phyloP scores from a whole-genome alignment of 2,329 filamentous ascomycete species.

The Fusarium acutatum region DNA sequence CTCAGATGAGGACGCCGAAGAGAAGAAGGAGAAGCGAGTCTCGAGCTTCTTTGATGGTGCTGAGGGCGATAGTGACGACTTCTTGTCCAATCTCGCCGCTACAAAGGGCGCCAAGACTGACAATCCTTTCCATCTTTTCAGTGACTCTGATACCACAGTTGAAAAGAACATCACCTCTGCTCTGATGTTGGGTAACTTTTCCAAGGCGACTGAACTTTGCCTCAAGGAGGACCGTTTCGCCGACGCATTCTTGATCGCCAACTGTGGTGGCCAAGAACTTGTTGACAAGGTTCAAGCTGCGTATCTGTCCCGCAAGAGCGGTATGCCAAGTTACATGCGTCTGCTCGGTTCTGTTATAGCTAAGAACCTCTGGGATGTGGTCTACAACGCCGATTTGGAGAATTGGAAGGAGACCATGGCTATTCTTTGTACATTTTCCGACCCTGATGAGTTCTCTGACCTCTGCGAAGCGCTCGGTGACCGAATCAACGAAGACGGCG shows the following conservation, averaged over 20 bases:
- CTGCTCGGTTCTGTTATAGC: slow-evolving; percentile 90
- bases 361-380: slow-evolving; percentile 98
- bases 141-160: slow-evolving; percentile 81
- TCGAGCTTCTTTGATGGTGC: slow-evolving; percentile 82
- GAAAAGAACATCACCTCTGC: slow-evolving; percentile 89
- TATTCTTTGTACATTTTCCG: slow-evolving; percentile 92
- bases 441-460: slow-evolving; percentile 89
- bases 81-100: slow-evolving; percentile 83
- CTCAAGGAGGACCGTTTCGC: slow-evolving; percentile 89
- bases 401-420: slow-evolving; percentile 99
- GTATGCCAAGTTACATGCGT: slow-evolving; percentile 89
- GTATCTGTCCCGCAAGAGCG: slow-evolving; percentile 84
- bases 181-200: slow-evolving; percentile 89
- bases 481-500: slow-evolving; percentile 79
- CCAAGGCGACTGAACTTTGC: slow-evolving; percentile 88
- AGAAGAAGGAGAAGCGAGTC: slow-evolving; percentile 65
- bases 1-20: slow-evolving; percentile 45
- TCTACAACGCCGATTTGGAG: slow-evolving; percentile 90
- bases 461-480: slow-evolving; percentile 96
- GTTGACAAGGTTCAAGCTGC: slow-evolving; percentile 93
- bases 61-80: slow-evolving; percentile 78
- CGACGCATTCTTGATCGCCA: slow-evolving; percentile 97
- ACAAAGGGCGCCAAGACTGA: slow-evolving; percentile 93
- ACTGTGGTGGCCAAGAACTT: slow-evolving; percentile 92
- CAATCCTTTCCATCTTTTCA: slow-evolving; percentile 91